phyloP scores from a whole-genome alignment of 83 land plant species.

The Larix sibirica region DNA sequence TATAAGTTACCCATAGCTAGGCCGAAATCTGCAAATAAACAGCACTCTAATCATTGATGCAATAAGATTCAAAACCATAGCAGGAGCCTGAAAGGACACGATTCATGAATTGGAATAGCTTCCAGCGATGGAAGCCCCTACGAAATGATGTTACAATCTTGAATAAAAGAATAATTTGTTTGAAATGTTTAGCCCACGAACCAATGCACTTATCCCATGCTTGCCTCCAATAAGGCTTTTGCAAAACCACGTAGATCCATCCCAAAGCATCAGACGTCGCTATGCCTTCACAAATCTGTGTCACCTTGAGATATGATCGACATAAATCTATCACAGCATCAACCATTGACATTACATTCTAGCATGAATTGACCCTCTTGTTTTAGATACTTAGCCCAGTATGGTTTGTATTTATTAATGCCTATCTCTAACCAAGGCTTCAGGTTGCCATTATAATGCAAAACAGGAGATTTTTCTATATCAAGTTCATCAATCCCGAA shows the following conservation, averaged over 20 bases:
- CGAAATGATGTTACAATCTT: slow-evolving; percentile 15
- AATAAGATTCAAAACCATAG: background rate
- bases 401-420: slow-evolving; percentile 43
- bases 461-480: slow-evolving; percentile 32
- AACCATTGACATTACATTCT: slow-evolving; percentile 60
- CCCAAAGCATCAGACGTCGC: background rate
- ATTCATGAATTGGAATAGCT: slow-evolving; percentile 14
- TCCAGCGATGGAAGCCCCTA: slow-evolving; percentile 14
- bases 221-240: slow-evolving; percentile 9
- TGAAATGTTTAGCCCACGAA: slow-evolving; percentile 1
- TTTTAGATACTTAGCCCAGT: slow-evolving; percentile 57
- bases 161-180: slow-evolving; percentile 19
- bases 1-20: background rate
- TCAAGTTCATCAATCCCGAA: slow-evolving; percentile 22
- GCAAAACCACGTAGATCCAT: background rate
- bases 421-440: slow-evolving; percentile 87
- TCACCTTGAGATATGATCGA: background rate
- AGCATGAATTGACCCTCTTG: slow-evolving; percentile 47
- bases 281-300: background rate
- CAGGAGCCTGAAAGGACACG: slow-evolving; percentile 4
- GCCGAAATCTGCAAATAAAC: background rate
- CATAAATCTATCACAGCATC: background rate
- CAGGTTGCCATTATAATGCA: slow-evolving; percentile 74
- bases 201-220: background rate
- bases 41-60: background rate